Conservation (phyloP, 345 rosid species). For the Syzygium aqueum region DNA sequence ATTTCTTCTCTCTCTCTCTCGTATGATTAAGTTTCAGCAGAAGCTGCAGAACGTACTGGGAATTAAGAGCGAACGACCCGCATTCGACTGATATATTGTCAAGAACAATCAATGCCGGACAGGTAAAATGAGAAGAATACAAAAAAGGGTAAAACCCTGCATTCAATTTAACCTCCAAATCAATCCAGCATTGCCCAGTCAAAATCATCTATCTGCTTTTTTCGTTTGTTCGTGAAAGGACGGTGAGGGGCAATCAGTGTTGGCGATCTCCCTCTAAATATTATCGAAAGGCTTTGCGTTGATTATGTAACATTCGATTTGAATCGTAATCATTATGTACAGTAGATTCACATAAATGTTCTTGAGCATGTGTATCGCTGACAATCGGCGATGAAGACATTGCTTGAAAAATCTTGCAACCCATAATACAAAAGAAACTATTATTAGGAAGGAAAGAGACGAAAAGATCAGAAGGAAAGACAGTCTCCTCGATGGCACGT, state of each 20-base stretch:
- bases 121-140: background rate
- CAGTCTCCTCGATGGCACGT: background rate
- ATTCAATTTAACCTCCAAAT: background rate
- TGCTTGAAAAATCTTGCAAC: background rate
- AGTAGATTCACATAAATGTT: background rate
- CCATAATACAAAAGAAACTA: background rate
- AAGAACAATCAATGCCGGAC: background rate
- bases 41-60: background rate
- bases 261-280: background rate
- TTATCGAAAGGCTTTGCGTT: background rate
- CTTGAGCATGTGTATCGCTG: background rate
- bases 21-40: background rate
- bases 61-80: background rate
- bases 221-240: background rate
- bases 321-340: background rate
- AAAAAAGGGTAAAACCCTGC: background rate
- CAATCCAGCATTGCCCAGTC: background rate
- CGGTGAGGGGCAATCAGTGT: background rate
- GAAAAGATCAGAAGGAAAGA: background rate
- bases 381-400: background rate
- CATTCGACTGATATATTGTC: background rate
- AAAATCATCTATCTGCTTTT: background rate
- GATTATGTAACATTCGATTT: background rate
- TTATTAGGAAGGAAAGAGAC: background rate
- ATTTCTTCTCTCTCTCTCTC: background rate